A percentile compares a stretch with the other conserved stretches of the same genome.
These are phyloP conservation scores for Penicillium brevicompactum DNA, from an alignment of 2,329 filamentous ascomycete species.

Conservation along the genomic window DNA sequence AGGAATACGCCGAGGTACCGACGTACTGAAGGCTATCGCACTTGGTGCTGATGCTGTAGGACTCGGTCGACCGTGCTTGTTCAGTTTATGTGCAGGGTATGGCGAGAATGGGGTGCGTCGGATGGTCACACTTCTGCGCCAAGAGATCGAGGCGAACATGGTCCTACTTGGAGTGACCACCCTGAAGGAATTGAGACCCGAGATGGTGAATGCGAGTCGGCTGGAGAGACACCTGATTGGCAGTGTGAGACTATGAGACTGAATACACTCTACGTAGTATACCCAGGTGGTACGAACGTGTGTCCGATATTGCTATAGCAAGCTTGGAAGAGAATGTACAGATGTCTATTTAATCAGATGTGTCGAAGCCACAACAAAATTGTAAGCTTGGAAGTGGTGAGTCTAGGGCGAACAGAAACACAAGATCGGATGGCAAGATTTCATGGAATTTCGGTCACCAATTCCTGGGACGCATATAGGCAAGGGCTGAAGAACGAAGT, in stretches of 20 bases:
- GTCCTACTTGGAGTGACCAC: slow-evolving; percentile 33
- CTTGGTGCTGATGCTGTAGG: slow-evolving; percentile 66
- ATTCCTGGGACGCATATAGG: too few relatives aligned
- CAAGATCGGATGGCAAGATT: too few relatives aligned
- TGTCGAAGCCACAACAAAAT: too few relatives aligned
- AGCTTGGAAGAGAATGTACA: neutral
- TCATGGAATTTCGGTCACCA: too few relatives aligned
- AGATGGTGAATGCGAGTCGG: slow-evolving; percentile 35
- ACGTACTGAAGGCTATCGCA: slow-evolving; percentile 68
- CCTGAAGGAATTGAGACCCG: slow-evolving; percentile 29
- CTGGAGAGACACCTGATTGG: slow-evolving; percentile 35
- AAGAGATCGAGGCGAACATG: slow-evolving; percentile 41
- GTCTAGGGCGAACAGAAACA: too few relatives aligned
- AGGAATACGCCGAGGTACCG: slow-evolving; percentile 65
- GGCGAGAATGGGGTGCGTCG: slow-evolving; percentile 60
- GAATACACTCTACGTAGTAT: neutral
- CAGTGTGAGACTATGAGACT: slow-evolving; percentile 29
- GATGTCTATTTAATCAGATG: too few relatives aligned
- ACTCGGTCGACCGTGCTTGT: slow-evolving; percentile 63
- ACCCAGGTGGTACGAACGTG: neutral
- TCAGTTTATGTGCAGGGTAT: slow-evolving; percentile 58
- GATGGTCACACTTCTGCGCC: slow-evolving; percentile 33
- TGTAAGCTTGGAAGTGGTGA: too few relatives aligned
- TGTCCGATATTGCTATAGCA: neutral
- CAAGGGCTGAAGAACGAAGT: too few relatives aligned